A percentile compares a stretch with the other conserved stretches of the same genome.
phyloP scores from a whole-genome alignment of 441 rosid species.

The Bruguiera hainesii region DNA sequence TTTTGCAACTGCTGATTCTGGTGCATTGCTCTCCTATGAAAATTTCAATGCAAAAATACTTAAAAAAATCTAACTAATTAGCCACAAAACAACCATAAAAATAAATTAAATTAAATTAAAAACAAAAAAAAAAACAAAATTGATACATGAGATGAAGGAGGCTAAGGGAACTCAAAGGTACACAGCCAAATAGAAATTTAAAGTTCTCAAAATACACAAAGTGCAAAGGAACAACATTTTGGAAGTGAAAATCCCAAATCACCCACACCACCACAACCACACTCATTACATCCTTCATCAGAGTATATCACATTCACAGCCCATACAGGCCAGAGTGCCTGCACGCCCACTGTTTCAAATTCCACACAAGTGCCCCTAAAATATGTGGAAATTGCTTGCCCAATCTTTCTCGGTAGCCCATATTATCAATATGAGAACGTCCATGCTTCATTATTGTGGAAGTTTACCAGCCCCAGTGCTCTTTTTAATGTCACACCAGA shows the following conservation, averaged over 20 bases:
- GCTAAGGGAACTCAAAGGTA: conserved; percentile 10
- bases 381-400: background rate
- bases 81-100: background rate
- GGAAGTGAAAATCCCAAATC: background rate
- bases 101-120: background rate
- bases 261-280: conserved; percentile 5
- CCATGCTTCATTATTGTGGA: background rate
- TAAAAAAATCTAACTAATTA: conserved; percentile 1
- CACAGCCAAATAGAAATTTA: background rate
- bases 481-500: background rate
- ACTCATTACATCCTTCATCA: background rate
- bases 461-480: background rate
- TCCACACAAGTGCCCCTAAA: background rate
- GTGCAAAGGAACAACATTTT: background rate
- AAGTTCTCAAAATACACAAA: background rate
- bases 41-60: conserved; percentile 14
- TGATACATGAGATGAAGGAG: background rate
- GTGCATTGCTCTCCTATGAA: conserved; percentile 69
- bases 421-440: background rate
- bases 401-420: background rate
- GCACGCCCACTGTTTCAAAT: conserved; percentile 7
- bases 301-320: too few species aligned
- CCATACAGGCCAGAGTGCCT: too few species aligned
- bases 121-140: background rate
- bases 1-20: conserved; percentile 95